phyloP scores from a whole-genome alignment of 2,329 filamentous ascomycete species.

The Orbilia quercus region DNA sequence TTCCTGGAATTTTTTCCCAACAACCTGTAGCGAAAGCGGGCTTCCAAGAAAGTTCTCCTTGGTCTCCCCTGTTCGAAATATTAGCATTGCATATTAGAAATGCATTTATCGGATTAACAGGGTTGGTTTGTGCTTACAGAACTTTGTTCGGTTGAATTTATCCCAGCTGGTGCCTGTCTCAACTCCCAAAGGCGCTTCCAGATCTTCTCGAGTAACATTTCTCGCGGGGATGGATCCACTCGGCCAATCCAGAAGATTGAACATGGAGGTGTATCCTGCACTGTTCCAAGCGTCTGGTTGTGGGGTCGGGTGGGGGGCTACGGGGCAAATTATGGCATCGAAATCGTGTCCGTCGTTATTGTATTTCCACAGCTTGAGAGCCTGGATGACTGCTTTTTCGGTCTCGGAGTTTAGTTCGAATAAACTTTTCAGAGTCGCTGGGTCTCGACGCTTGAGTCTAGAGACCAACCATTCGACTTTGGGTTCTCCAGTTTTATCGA shows the following conservation, averaged over 20 bases:
- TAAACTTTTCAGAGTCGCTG: constrained; percentile 66
- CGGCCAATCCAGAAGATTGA: constrained; percentile 73
- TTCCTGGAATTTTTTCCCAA: constrained; percentile 68
- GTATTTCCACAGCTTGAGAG: constrained; percentile 71
- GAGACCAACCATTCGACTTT: constrained; percentile 71
- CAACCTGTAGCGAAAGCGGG: constrained; percentile 69
- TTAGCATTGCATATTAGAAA: constrained; percentile 20
- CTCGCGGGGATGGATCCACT: constrained; percentile 64
- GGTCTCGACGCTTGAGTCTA: constrained; percentile 67
- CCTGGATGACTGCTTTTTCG: constrained; percentile 68
- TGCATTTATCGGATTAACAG: constrained; percentile 7
- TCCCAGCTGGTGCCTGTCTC: constrained; percentile 48
- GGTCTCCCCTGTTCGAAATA: constrained; percentile 61
- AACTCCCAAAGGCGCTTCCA: constrained; percentile 37
- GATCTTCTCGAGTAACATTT: constrained; percentile 44
- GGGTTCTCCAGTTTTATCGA: constrained; percentile 70
- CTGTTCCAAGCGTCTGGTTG: constrained; percentile 73
- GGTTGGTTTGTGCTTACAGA: constrained; percentile 40
- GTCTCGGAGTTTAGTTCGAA: constrained; percentile 69
- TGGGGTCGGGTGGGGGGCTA: constrained; percentile 73
- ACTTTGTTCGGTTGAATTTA: constrained; percentile 47
- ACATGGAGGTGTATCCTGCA: constrained; percentile 72
- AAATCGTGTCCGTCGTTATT: constrained; percentile 64
- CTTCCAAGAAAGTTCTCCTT: constrained; percentile 66
- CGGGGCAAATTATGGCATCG: constrained; percentile 73